Evolutionary conservation across 228 moss, liverwort and hornwort species (phyloP), one percentile per base, ranked within the genome.

Genomic region (Sphagnum magellanicum): DNA sequence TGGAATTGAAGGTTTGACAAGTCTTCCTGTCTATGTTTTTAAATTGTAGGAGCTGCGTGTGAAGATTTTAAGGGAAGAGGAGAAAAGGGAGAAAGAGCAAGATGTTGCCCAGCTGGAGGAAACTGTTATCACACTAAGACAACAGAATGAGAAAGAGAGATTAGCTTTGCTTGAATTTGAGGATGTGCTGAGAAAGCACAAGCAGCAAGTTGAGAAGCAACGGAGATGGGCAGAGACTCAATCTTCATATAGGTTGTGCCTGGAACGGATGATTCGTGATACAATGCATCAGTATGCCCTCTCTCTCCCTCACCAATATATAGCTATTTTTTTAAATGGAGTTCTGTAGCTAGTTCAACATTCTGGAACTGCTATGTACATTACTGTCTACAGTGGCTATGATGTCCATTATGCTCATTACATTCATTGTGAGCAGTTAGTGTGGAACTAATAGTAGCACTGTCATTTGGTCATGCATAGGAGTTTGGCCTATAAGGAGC

Each of bases 221-320:
- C 71, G 81, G n/a, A 64, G 78, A 64, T 81, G 77, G 81, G 77
- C 81, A 10, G 81, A 81, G 68, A 78, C 78, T 12, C 81, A 81
- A 69, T 81, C 81, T 11, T 77, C 77, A 8, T 77, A 81, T 58
- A 76, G 81, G 9, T 67, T 81, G 52, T 81, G 81, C 73, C 59
- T 81, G 57, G 81, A 81, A 67, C 62, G 81, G 12, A 77, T 81
- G 81, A 77, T 81, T 50, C 81, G 81, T 50, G 81, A 81, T 16
- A 77, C 76, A 16, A 81, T 81, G 81, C 81, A 81, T 52, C 77
- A 81, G 81, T 81, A 74, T 57, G 81, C 62, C 15, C 6, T 63
- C 10, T 72, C 11, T 60, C 53, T 64, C 46, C 13, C 64, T 72
- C 16, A 1, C 5, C 6, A 8, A 8, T 62, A 60, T n/a, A n/a